Evolutionary conservation across 2,329 filamentous ascomycete species (phyloP).

Genomic region (Mariannaea sp.): DNA sequence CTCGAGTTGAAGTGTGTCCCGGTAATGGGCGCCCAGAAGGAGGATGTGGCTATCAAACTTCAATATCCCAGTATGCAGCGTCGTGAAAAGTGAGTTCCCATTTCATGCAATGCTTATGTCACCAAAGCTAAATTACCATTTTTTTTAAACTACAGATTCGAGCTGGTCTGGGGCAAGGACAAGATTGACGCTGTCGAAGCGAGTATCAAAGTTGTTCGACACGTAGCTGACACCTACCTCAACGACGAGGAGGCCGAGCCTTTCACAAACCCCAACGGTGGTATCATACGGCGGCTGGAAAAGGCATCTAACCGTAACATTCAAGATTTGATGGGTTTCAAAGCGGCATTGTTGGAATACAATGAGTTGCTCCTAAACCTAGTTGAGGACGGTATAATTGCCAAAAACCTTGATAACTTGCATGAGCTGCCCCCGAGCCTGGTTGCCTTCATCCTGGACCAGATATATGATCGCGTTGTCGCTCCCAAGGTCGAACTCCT

Average conservation of each 20-base stretch:
- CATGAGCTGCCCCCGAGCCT: conserved; percentile 73
- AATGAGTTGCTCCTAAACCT: conserved; percentile 71
- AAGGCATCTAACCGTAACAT: conserved; percentile 72
- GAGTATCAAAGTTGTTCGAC: conserved; percentile 71
- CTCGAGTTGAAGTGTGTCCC: conserved; percentile 56
- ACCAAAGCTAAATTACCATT: conserved; percentile 25
- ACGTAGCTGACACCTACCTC: conserved; percentile 77
- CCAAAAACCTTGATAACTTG: conserved; percentile 70
- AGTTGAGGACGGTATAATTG: conserved; percentile 72
- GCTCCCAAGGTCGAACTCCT: conserved; percentile 85
- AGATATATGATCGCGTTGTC: conserved; percentile 91
- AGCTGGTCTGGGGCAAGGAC: conserved; percentile 78
- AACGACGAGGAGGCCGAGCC: conserved; percentile 68
- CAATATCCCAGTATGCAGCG: conserved; percentile 81
- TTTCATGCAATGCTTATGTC: background rate
- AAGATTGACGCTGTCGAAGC: conserved; percentile 78
- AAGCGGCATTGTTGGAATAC: conserved; percentile 73
- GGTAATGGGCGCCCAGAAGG: conserved; percentile 53
- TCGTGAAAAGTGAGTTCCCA: conserved; percentile 64
- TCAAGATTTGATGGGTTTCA: conserved; percentile 69
- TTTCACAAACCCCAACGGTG: conserved; percentile 73
- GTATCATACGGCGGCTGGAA: conserved; percentile 77
- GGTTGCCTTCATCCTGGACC: conserved; percentile 79
- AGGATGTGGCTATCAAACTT: conserved; percentile 67
- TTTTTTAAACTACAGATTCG: conserved; percentile 42